Evolutionary conservation across 176 grass and related monocot species (phyloP).

Genomic region (Oryza glumipatula): DNA sequence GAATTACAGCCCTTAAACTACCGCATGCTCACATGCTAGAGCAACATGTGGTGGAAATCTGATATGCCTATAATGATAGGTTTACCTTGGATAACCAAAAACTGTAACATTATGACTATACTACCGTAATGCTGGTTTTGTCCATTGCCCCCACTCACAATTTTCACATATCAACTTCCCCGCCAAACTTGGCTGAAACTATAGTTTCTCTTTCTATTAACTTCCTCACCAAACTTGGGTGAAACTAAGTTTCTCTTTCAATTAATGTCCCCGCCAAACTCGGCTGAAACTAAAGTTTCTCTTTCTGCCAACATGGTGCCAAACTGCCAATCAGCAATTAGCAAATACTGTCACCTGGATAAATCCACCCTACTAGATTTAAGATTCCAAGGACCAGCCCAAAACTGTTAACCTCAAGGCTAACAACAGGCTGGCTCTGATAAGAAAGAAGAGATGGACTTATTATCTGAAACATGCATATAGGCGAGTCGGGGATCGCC

Average conservation of each 20-base stretch:
- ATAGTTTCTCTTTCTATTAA: neutral
- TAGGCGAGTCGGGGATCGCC: neutral
- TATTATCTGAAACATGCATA: neutral
- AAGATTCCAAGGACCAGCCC: neutral
- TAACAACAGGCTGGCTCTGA: neutral
- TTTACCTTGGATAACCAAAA: neutral
- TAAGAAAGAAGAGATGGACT: neutral
- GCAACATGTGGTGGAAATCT: neutral
- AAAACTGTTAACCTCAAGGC: neutral
- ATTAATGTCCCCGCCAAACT: neutral
- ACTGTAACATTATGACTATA: neutral
- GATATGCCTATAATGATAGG: neutral
- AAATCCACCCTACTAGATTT: neutral
- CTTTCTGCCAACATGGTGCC: conserved; percentile 4
- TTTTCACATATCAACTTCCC: conserved; percentile 15
- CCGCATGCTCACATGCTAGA: neutral
- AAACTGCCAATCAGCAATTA: neutral
- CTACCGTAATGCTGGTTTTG: neutral
- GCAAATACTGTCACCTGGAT: neutral
- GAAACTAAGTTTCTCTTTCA: neutral
- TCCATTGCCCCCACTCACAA: neutral
- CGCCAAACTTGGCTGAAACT: neutral
- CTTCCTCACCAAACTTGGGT: neutral
- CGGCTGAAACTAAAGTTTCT: neutral
- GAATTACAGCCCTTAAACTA: neutral